These are phyloP conservation scores for Apiosordaria backusii DNA, from an alignment of 495 filamentous ascomycete genomes.

Conservation along the genomic window DNA sequence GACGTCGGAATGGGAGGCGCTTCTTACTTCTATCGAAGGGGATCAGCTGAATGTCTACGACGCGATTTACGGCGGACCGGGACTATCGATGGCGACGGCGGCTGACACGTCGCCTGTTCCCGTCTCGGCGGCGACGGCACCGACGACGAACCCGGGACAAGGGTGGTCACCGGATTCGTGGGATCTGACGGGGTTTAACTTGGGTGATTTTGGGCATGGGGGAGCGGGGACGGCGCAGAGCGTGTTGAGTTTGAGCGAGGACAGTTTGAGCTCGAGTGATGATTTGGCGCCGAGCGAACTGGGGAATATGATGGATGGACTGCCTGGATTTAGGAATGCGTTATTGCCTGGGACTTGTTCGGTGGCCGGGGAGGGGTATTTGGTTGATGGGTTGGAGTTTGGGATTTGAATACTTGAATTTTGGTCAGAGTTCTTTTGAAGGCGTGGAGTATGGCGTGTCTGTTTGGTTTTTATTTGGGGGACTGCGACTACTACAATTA, in stretches of 20 bases:
- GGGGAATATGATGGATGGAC: constrained; percentile 24
- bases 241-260: constrained; percentile 71
- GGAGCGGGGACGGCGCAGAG: constrained; percentile 50
- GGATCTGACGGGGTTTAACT: constrained; percentile 47
- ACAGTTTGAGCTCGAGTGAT: constrained; percentile 61
- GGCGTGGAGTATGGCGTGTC: no score
- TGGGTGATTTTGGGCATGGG: constrained; percentile 41
- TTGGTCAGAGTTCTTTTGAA: no score
- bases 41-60: constrained; percentile 78
- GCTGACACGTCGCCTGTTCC: constrained; percentile 21
- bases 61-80: constrained; percentile 72
- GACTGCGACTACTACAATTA: no score
- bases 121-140: constrained; percentile 25
- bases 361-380: constrained; percentile 24
- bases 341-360: constrained; percentile 10
- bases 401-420: not conserved
- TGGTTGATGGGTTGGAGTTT: constrained; percentile 39
- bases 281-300: constrained; percentile 39
- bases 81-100: constrained; percentile 39
- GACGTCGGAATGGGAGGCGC: constrained; percentile 72
- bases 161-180: constrained; percentile 56
- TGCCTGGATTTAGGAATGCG: constrained; percentile 18
- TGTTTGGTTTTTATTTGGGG: no score
- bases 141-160: constrained; percentile 31
- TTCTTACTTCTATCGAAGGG: constrained; percentile 72